These are phyloP conservation scores for Cadophora sp. DNA, from an alignment of 2,329 filamentous ascomycete species.

Conservation along the genomic window DNA sequence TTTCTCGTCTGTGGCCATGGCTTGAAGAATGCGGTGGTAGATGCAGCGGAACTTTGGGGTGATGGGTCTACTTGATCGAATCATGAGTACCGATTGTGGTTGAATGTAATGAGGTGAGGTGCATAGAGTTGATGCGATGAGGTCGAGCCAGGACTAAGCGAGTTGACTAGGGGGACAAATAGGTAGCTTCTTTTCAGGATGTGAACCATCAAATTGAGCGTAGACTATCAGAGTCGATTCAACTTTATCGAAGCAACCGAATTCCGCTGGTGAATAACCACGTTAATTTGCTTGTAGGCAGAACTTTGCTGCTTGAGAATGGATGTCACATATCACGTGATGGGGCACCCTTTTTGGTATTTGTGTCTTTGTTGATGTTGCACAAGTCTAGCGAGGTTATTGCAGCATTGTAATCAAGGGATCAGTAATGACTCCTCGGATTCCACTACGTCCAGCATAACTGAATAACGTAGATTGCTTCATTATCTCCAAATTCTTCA, in stretches of 20 bases:
- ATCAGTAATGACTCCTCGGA: no score
- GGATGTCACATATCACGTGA: not conserved
- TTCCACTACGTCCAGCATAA: no score
- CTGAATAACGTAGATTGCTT: no score
- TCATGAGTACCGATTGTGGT: not conserved
- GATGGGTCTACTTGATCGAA: not conserved
- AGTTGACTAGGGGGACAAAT: not conserved
- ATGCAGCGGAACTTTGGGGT: not conserved
- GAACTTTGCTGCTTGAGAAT: no score
- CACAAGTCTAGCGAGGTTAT: not conserved
- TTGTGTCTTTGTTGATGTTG: not conserved
- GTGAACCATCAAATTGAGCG: no score
- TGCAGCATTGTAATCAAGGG: no score
- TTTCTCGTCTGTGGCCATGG: conserved; percentile 23
- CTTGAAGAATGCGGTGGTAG: not conserved
- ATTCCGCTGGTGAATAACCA: no score
- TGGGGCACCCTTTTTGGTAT: not conserved
- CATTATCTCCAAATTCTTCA: no score
- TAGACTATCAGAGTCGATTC: no score
- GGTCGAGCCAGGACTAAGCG: not conserved
- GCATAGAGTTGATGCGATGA: not conserved
- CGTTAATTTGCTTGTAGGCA: no score
- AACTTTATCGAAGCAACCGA: no score
- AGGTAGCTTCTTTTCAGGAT: not conserved
- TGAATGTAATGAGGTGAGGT: not conserved